These are phyloP conservation scores for Tricholoma flavovirens DNA, from an alignment of 768 basidiomycete genomes.

Conservation along the genomic window DNA sequence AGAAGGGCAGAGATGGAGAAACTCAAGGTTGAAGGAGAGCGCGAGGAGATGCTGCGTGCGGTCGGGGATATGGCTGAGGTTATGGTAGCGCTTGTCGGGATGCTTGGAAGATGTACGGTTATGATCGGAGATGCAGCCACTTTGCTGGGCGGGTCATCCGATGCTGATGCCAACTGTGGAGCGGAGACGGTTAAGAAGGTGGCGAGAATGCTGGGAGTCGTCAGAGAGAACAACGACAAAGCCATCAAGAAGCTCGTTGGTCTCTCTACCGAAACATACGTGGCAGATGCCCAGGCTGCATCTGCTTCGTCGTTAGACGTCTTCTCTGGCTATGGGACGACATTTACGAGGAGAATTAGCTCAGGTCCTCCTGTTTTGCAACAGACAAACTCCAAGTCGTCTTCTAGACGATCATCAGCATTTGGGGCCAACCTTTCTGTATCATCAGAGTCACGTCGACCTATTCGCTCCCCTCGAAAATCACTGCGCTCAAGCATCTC, in stretches of 20 bases:
- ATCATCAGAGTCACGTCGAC: slow-evolving; percentile 49
- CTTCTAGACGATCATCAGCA: slow-evolving; percentile 35
- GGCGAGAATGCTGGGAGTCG: slow-evolving; percentile 41
- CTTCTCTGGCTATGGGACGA: slow-evolving; percentile 46
- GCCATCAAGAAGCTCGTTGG: slow-evolving; percentile 64
- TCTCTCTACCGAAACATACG: slow-evolving; percentile 58
- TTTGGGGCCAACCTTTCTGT: slow-evolving; percentile 37
- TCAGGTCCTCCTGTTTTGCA: slow-evolving; percentile 45
- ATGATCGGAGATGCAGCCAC: slow-evolving; percentile 56
- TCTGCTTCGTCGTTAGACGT: slow-evolving; percentile 33
- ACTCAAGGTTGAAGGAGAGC: slow-evolving; percentile 58
- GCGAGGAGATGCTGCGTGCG: slow-evolving; percentile 56
- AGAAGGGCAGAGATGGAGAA: slow-evolving; percentile 69
- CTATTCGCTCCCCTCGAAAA: slow-evolving; percentile 60
- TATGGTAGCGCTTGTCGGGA: slow-evolving; percentile 67
- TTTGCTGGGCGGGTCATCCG: slow-evolving; percentile 25
- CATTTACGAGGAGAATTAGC: slow-evolving; percentile 44
- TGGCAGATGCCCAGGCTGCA: slow-evolving; percentile 27
- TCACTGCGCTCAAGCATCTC: slow-evolving; percentile 62
- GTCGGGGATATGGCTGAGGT: slow-evolving; percentile 61
- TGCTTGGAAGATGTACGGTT: slow-evolving; percentile 75
- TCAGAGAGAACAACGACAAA: slow-evolving; percentile 66
- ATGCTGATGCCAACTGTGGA: slow-evolving; percentile 25
- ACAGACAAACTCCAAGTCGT: slow-evolving; percentile 16
- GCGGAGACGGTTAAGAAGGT: slow-evolving; percentile 38